Evolutionary conservation across 371 early-diverging fungal genomes (phyloP), one percentile per base, ranked within the genome.

Genomic region (Haplosporangium sp.): DNA sequence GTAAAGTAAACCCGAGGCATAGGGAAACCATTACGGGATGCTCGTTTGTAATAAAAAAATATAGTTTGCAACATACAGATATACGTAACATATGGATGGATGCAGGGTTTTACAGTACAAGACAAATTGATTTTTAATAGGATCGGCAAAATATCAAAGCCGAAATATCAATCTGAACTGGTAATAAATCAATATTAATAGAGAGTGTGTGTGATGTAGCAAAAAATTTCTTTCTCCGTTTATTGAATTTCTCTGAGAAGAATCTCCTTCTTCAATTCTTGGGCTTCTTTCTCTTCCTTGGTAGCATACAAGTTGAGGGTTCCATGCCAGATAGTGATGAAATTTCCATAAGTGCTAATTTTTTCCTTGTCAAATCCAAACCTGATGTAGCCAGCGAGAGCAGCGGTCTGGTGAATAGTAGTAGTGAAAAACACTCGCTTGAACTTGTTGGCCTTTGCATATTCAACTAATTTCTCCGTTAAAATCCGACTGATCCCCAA

Each of bases 381-480:
- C 20, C 59, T 50, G 19, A 67, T 70, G 19, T 74, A 78, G 11
- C 74, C 71, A 9, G 17, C 37, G 15, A 78, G 15, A 2, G 79
- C 79, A 42, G 71, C 71, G 1, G 4, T 37, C 53, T 78, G 79
- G 13, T 47, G 42, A 11, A 61, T 6, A 1, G 79, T 74, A 6
- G 71, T 71, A 15, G 64, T 44, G 11, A 78, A 11, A 1, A 35
- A 39, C 7, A 78, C 64, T 0, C 65, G 37, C 59, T 63, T 42
- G 61, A 78, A 78, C n/a, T 72, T 73, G 7, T 78, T 47, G 34
- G 58, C 50, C 38, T 58, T 63, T 5, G 79, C 79, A 67, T 67
- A 61, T 1, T 42, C 68, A 53, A 48, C 44, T 61, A 74, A 40
- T 4, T 60, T 60, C 17, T 70, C 48, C 1, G 72, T 11, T 61